These are phyloP conservation scores for Gentiana macrophylla DNA, from an alignment of 257 asterid genomes.

Conservation along the genomic window DNA sequence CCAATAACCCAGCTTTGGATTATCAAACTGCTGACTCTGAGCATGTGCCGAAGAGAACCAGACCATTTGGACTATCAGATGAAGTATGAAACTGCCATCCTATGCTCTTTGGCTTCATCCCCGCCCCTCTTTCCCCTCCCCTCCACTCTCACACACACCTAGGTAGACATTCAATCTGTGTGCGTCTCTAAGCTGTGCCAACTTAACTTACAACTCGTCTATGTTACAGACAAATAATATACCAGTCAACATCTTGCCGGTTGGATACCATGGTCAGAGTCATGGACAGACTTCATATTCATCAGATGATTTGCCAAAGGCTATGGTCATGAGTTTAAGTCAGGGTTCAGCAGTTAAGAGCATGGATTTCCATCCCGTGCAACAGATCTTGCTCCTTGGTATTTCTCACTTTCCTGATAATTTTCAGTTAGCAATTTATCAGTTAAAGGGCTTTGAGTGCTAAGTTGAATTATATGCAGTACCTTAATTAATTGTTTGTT, in stretches of 20 bases:
- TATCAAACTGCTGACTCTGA: slow-evolving; percentile 56
- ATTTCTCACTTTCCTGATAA: neutral
- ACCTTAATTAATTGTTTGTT: slow-evolving; percentile 2
- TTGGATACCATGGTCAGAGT: slow-evolving; percentile 34
- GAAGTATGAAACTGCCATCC: slow-evolving; percentile 29
- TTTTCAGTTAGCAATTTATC: neutral
- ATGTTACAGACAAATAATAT: slow-evolving; percentile 38
- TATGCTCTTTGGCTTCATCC: slow-evolving; percentile 7
- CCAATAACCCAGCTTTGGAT: slow-evolving; percentile 40
- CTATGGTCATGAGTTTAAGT: slow-evolving; percentile 34
- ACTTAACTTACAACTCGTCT: slow-evolving; percentile 1
- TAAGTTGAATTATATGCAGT: neutral
- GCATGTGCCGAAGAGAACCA: slow-evolving; percentile 38
- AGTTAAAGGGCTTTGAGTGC: neutral
- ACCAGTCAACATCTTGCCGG: slow-evolving; percentile 40
- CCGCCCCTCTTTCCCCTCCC: too few relatives aligned
- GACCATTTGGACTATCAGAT: slow-evolving; percentile 46
- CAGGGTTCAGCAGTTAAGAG: slow-evolving; percentile 51
- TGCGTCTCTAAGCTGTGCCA: neutral
- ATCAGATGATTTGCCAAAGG: slow-evolving; percentile 51
- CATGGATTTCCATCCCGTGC: slow-evolving; percentile 58
- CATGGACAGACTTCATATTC: slow-evolving; percentile 48
- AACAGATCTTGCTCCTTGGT: slow-evolving; percentile 52
- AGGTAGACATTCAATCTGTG: neutral
- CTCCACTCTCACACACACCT: neutral